These are phyloP conservation scores for Phytophthora pistaciae DNA, from an alignment of 352 stramenopile species.

Conservation along the genomic window DNA sequence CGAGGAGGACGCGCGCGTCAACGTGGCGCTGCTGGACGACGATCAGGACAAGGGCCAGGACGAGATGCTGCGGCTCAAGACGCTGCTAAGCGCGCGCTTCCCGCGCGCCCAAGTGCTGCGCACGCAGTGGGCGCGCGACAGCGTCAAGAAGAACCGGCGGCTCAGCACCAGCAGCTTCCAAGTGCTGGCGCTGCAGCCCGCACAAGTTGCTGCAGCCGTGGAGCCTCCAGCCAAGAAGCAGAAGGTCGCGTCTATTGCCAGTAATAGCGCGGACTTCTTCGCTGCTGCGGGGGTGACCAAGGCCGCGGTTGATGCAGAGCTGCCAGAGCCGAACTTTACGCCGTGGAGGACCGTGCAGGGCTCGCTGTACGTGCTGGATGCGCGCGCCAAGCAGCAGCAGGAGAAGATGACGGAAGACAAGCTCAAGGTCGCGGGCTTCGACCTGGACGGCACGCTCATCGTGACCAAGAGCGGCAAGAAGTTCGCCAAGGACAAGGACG, in stretches of 20 bases:
- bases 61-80: constrained; percentile 19
- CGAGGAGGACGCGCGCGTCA: constrained; percentile 11
- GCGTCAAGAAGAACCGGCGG: constrained; percentile 43
- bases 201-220: background rate
- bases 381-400: constrained; percentile 32
- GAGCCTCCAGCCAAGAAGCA: constrained; percentile 31
- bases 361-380: constrained; percentile 65
- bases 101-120: constrained; percentile 35
- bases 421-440: constrained; percentile 79
- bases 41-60: constrained; percentile 5
- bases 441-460: constrained; percentile 87
- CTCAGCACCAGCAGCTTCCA: constrained; percentile 37
- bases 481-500: constrained; percentile 67
- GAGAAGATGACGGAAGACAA: background rate
- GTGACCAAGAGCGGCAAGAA: constrained; percentile 87
- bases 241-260: constrained; percentile 3
- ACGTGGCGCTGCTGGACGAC: constrained; percentile 35
- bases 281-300: background rate
- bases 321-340: constrained; percentile 40
- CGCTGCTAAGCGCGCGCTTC: constrained; percentile 23
- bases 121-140: constrained; percentile 54
- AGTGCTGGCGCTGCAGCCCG: constrained; percentile 5
- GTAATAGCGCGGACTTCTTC: constrained; percentile 17
- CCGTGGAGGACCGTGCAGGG: constrained; percentile 54
- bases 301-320: background rate